These are phyloP conservation scores for Paramecium biaurelia DNA, from an alignment of 73 alveolate genomes.

Conservation along the genomic window DNA sequence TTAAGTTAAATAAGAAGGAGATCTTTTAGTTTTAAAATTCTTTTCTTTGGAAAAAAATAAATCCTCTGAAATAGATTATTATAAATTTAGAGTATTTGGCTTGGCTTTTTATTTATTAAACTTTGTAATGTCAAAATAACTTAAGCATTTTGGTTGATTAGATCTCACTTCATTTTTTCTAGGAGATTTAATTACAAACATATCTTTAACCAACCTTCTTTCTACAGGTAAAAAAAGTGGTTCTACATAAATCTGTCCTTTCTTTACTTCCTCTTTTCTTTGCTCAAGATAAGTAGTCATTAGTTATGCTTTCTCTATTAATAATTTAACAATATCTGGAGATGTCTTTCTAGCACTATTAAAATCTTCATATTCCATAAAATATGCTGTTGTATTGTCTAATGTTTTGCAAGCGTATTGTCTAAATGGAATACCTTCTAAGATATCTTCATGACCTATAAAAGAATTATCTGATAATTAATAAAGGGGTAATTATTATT, in stretches of 20 bases:
- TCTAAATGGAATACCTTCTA: not conserved
- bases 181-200: not conserved
- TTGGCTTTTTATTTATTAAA: not conserved
- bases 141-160: not conserved
- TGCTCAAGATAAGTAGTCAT: not conserved
- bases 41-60: not conserved
- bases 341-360: not conserved
- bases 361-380: constrained; percentile 29
- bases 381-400: not conserved
- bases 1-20: not conserved
- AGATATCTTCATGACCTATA: constrained; percentile 3
- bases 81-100: not conserved
- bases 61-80: not conserved
- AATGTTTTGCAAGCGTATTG: not conserved
- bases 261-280: not conserved
- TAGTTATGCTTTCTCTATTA: not conserved
- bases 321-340: constrained; percentile 28
- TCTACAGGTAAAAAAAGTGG: not conserved
- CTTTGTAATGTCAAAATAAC: constrained; percentile 21
- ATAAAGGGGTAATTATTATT: not conserved
- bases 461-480: not conserved
- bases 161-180: constrained; percentile 3
- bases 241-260: not conserved
- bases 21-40: not conserved
- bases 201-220: constrained; percentile 36